Evolutionary conservation across 768 basidiomycete genomes (phyloP), one percentile per base, ranked within the genome.

Genomic region (Amyloporia xantha): DNA sequence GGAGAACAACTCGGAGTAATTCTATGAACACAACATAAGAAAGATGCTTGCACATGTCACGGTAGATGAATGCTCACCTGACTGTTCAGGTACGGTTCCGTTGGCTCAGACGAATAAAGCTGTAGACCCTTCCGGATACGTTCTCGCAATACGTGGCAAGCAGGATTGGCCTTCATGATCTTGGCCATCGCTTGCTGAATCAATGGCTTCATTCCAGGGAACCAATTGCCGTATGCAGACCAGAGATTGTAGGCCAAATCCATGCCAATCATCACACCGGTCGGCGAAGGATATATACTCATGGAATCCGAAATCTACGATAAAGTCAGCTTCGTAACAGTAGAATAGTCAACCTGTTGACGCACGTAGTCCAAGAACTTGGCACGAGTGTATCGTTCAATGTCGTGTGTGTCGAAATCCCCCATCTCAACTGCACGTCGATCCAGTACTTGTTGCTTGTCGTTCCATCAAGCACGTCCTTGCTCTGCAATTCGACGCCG

Each of bases 121-220:
- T 98, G 96, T 19, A 99, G 78, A 66, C 94, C 95, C 70, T 99
- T 99, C 59, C 96, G 82, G 59, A 99, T 97, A 70, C 96, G 96
- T 71, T 99, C 96, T 47, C 96, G 89, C 49, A 99, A 73, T 36
- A 99, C 96, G 63, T 98, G 96, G 47, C 87, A 84, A 12, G 96
- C 96, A 21, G 96, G 96, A 61, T 99, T 98, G 45, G 96, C 96
- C 69, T 99, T 99, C 92, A 98, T 95, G 66, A 99, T 88, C 77
- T 98, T 99, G 11, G 89, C 92, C 93, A 99, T 96, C 4, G 95
- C 96, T 68, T 96, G 94, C 66, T 96, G 95, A 50, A 99, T 85
- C 52, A 99, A 77, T 4, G 94, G 94, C 69, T 98, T 98, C 78
- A 97, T 81, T 40, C 96, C 95, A 12, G 96, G 96, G 86, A 97